Conservation (phyloP, 148 eudicot genomes). For the Chenopodium formosanum region DNA sequence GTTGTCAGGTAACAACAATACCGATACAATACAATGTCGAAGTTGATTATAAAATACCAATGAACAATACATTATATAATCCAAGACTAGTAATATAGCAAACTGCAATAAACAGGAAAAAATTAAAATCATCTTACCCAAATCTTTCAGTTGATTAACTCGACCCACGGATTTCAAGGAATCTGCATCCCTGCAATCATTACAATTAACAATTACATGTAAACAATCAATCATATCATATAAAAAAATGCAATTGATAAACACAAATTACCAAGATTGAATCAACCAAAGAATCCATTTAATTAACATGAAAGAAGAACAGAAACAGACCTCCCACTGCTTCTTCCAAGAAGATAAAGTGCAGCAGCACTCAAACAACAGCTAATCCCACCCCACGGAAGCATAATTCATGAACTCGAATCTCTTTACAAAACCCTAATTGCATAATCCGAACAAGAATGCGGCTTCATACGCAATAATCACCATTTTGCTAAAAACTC, state of each 20-base stretch:
- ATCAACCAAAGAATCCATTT: not conserved
- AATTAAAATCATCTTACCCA: conserved; percentile 41
- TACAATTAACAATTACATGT: conserved; percentile 3
- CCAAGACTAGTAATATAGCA: too few relatives aligned
- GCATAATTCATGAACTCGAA: conserved; percentile 32
- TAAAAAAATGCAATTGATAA: not conserved
- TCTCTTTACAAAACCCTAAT: conserved; percentile 27
- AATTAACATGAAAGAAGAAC: not conserved
- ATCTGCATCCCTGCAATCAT: conserved; percentile 70
- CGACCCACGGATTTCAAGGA: conserved; percentile 70
- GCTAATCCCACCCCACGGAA: conserved; percentile 86
- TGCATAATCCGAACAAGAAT: not conserved
- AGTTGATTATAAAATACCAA: not conserved
- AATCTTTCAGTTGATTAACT: conserved; percentile 82
- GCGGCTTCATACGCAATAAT: not conserved
- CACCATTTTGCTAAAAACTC: not conserved
- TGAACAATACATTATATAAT: not conserved
- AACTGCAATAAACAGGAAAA: too few relatives aligned
- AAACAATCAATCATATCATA: not conserved
- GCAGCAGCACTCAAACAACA: conserved; percentile 93
- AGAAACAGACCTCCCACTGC: conserved; percentile 65
- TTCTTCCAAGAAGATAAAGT: conserved; percentile 86
- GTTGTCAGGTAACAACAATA: not conserved
- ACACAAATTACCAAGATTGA: too few relatives aligned
- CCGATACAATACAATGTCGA: too few relatives aligned